Base-by-base conservation (phyloP, 2,329 filamentous ascomycete species). In the Ilyonectria mors-panacis region DNA sequence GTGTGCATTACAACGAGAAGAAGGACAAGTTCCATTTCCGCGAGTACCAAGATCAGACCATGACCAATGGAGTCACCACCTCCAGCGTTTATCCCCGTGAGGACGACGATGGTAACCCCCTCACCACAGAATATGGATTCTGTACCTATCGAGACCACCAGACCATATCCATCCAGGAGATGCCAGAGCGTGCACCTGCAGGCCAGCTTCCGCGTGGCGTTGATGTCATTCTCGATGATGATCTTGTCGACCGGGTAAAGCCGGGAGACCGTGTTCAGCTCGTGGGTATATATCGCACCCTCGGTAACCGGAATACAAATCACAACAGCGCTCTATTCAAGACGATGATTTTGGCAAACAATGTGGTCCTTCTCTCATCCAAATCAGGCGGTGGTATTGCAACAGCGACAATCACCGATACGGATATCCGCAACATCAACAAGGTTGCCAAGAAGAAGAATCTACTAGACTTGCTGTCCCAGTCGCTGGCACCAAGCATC, bases 401-500 rank as follows among this genome's bases (percentile, higher is more conserved):
- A 0, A 93, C 97, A 67, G 93, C 94, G 17, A 92, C 90, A 6
- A 97, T 99, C 74, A 98, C 96, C 19, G 96, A 98, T 80, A 96
- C 93, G 1, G 96, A 99, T 78, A 97, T 99, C 78, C 92, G 96
- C 75, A 98, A 99, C 79, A 99, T 99, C 86, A 98, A 98, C 85
- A 98, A 97, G 82, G 88, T 98, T 63, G 87, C 95, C 10, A 99
- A 98, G 86, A 96, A 96, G 82, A 95, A 92, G 82, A 95, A 96
- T 70, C 88, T 98, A 4, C 97, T 99, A 71, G 94, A 98, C 61
- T 85, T 99, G 48, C 87, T 99, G 7, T 96, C 96, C 1, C 95
- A 98, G 75, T 98, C 95, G 2, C 86, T 99, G 21, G 96, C 96
- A 2, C 96, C 96, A 0, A 98, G 95, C 83, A 99, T 99, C 66